These are phyloP conservation scores for Bisporella sp. DNA, from an alignment of 2,329 filamentous ascomycete genomes.

Conservation along the genomic window DNA sequence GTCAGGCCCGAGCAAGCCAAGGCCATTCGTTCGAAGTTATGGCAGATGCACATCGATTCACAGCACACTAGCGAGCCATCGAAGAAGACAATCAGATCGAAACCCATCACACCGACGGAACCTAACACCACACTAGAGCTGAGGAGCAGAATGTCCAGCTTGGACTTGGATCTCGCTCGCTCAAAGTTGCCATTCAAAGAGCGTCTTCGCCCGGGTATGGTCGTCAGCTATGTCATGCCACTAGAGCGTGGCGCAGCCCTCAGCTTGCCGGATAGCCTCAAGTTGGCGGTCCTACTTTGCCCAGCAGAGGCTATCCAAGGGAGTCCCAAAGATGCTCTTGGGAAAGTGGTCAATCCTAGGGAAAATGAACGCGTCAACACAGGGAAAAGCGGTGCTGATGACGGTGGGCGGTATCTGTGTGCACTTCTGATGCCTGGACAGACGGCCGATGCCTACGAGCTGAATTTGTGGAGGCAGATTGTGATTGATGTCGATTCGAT, in stretches of 20 bases:
- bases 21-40: conserved; percentile 9
- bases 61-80: background rate
- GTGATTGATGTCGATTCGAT: conserved; percentile 30
- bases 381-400: conserved; percentile 4
- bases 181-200: conserved; percentile 30
- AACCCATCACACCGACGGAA: conserved; percentile 14
- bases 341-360: background rate
- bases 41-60: conserved; percentile 31
- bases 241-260: conserved; percentile 8
- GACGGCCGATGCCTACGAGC: conserved; percentile 31
- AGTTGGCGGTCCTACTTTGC: background rate
- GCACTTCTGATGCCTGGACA: conserved; percentile 30
- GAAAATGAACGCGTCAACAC: conserved; percentile 6
- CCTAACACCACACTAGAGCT: background rate
- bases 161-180: background rate
- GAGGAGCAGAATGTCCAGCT: background rate
- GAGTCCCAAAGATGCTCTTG: background rate
- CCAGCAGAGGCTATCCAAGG: background rate
- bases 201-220: conserved; percentile 25
- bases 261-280: background rate
- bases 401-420: conserved; percentile 28
- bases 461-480: conserved; percentile 34
- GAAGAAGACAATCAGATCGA: conserved; percentile 11
- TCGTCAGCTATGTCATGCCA: conserved; percentile 27
- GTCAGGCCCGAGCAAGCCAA: conserved; percentile 32